These are phyloP conservation scores for Abrus precatorius DNA, from an alignment of 306 rosid species.

Conservation along the genomic window DNA sequence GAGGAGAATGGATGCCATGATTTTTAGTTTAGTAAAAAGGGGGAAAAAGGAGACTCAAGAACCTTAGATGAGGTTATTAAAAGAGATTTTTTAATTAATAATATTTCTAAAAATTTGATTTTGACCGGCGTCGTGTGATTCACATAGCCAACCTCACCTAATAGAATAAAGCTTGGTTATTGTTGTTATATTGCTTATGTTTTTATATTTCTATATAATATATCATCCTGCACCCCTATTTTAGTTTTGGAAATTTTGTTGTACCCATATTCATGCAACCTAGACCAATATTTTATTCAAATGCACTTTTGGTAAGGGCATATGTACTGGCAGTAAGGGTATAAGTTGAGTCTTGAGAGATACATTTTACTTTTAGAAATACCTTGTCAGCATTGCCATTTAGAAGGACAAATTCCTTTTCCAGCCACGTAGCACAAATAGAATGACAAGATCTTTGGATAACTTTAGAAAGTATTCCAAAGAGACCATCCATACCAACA, in stretches of 20 bases:
- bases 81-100: too few relatives aligned
- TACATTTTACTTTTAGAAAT: conserved; percentile 40
- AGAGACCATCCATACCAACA: conserved; percentile 57
- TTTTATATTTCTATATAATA: conserved; percentile 22
- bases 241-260: conserved; percentile 18
- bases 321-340: conserved; percentile 16
- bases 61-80: too few relatives aligned
- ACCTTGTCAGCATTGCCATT: conserved; percentile 65
- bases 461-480: conserved; percentile 65
- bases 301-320: not conserved
- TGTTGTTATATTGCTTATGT: not conserved
- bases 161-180: too few relatives aligned
- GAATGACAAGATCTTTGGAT: conserved; percentile 67
- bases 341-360: not conserved
- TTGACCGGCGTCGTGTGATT: too few relatives aligned
- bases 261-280: conserved; percentile 30
- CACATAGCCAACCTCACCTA: too few relatives aligned
- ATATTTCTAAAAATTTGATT: too few relatives aligned
- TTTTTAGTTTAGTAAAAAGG: too few relatives aligned
- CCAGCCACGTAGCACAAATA: conserved; percentile 79
- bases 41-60: too few relatives aligned
- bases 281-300: conserved; percentile 33
- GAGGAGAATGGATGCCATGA: too few relatives aligned
- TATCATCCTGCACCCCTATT: conserved; percentile 23
- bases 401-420: conserved; percentile 68